phyloP scores from a whole-genome alignment of 345 rosid genomes.

The Brassica juncea region DNA sequence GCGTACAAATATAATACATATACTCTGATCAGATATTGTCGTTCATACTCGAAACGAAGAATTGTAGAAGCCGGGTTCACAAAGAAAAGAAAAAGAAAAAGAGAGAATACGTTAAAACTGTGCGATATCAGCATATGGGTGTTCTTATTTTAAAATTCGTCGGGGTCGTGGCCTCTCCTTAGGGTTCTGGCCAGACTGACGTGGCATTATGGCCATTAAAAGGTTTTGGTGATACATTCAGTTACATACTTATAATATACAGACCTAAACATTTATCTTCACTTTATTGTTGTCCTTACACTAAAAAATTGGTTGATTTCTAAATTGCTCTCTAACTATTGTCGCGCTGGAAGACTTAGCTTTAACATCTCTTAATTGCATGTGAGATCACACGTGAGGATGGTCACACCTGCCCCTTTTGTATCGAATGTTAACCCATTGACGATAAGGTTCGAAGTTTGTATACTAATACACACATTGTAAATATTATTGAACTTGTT shows the following conservation, averaged over 20 bases:
- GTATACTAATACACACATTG: background rate
- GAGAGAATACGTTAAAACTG: conserved; percentile 7
- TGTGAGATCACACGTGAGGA: conserved; percentile 28
- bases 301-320: background rate
- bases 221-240: conserved; percentile 22
- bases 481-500: background rate
- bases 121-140: conserved; percentile 19
- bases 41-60: conserved; percentile 35
- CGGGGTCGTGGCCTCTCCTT: conserved; percentile 31
- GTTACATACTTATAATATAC: conserved; percentile 9
- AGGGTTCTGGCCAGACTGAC: conserved; percentile 22
- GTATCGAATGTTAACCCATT: conserved; percentile 35
- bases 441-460: conserved; percentile 8
- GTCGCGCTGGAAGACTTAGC: conserved; percentile 38
- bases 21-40: conserved; percentile 38
- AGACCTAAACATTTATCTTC: conserved; percentile 24
- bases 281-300: conserved; percentile 22
- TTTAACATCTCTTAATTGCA: conserved; percentile 45
- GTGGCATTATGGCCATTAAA: conserved; percentile 22
- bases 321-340: background rate
- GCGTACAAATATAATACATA: conserved; percentile 14
- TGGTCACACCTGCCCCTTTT: conserved; percentile 30
- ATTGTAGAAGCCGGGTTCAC: conserved; percentile 14
- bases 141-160: background rate
- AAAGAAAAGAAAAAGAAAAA: background rate